Evolutionary conservation across 1,139 yeast genomes (phyloP).

Genomic region (Williopsis jadinii): DNA sequence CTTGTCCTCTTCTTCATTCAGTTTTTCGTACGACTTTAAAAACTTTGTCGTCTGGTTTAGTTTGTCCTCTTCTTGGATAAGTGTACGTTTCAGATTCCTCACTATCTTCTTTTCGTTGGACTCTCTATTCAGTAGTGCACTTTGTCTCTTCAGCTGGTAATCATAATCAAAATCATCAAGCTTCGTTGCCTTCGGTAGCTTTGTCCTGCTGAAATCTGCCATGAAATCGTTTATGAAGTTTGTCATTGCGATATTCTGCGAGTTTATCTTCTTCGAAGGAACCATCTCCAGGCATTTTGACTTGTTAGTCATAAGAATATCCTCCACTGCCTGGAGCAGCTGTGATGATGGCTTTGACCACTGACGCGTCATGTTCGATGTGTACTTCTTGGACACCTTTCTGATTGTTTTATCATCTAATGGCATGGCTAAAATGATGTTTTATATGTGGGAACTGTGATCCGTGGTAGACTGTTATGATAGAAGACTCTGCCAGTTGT

Average conservation of each 20-base stretch:
- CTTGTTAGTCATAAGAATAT: constrained; percentile 10
- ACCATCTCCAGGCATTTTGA: constrained; percentile 10
- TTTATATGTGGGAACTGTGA: not conserved
- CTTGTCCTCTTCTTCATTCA: constrained; percentile 8
- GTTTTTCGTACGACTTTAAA: constrained; percentile 6
- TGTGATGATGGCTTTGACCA: constrained; percentile 9
- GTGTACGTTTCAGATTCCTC: constrained; percentile 7
- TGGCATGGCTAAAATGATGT: not conserved
- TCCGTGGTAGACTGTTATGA: too few species aligned
- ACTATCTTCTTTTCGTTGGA: constrained; percentile 15
- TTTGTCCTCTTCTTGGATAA: constrained; percentile 7
- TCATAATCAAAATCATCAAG: constrained; percentile 15
- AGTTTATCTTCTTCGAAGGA: constrained; percentile 5
- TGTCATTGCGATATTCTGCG: constrained; percentile 4
- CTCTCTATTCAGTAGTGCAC: constrained; percentile 11
- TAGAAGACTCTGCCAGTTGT: too few species aligned
- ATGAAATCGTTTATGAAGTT: constrained; percentile 11
- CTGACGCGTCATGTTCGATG: constrained; percentile 1
- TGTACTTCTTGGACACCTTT: constrained; percentile 10
- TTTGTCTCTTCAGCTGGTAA: constrained; percentile 14
- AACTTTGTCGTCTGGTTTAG: constrained; percentile 6
- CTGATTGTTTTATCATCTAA: constrained; percentile 6
- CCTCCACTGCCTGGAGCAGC: constrained; percentile 1
- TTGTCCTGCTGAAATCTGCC: constrained; percentile 6
- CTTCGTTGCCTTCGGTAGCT: constrained; percentile 12